phyloP scores from a whole-genome alignment of 2,329 filamentous ascomycete species.

The Alternaria rosae region DNA sequence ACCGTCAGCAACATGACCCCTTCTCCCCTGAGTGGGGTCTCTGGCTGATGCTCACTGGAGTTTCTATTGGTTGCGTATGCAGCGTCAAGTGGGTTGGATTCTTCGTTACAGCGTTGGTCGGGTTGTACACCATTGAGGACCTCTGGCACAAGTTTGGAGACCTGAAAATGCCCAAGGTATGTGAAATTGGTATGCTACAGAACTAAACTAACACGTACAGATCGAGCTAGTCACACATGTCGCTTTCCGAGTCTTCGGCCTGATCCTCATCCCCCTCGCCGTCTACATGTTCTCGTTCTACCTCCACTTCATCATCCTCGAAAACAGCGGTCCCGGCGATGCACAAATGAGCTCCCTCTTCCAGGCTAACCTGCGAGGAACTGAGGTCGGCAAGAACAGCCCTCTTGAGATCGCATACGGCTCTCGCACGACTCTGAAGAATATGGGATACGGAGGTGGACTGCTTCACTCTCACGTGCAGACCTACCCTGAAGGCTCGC shows the following conservation, averaged over 20 bases:
- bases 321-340: conserved; percentile 93
- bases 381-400: conserved; percentile 91
- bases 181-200: background rate
- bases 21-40: conserved; percentile 93
- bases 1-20: conserved; percentile 82
- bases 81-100: conserved; percentile 98
- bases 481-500: conserved; percentile 91
- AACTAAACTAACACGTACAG: conserved; percentile 50
- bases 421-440: conserved; percentile 92
- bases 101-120: conserved; percentile 93
- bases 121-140: conserved; percentile 94
- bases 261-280: conserved; percentile 86
- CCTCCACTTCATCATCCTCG: conserved; percentile 90
- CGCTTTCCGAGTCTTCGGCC: conserved; percentile 77
- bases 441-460: conserved; percentile 98
- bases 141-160: conserved; percentile 98
- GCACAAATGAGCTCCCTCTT: conserved; percentile 99
- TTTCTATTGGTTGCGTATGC: conserved; percentile 97
- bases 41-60: conserved; percentile 91
- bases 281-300: conserved; percentile 98
- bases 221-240: conserved; percentile 77
- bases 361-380: conserved; percentile 94
- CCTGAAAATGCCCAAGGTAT: conserved; percentile 83
- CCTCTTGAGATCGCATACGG: conserved; percentile 90
- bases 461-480: conserved; percentile 96